Conservation (phyloP, 495 filamentous ascomycete genomes). For the Rostrohypoxylon terebratum region DNA sequence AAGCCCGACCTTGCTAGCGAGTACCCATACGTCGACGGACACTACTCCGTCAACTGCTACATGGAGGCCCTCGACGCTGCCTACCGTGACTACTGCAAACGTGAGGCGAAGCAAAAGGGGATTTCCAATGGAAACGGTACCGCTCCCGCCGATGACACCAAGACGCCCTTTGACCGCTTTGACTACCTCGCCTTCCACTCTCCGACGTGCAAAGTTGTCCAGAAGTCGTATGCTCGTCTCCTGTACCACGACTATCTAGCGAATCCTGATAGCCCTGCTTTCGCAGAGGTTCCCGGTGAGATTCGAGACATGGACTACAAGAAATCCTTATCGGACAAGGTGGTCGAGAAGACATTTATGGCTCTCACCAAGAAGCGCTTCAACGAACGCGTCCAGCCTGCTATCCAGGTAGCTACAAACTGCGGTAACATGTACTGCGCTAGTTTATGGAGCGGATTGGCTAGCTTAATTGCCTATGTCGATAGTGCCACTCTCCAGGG, state of each 20-base stretch:
- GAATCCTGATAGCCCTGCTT: conserved; percentile 79
- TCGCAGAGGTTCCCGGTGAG: conserved; percentile 88
- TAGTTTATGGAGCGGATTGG: conserved; percentile 89
- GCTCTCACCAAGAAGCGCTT: conserved; percentile 94
- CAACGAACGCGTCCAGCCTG: conserved; percentile 85
- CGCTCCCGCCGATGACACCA: conserved; percentile 60
- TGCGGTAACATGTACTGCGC: conserved; percentile 99
- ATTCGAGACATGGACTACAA: conserved; percentile 86
- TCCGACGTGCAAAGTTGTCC: conserved; percentile 96
- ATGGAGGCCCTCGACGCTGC: conserved; percentile 93
- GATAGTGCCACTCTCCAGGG: conserved; percentile 74
- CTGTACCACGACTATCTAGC: conserved; percentile 96
- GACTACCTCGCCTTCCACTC: conserved; percentile 97
- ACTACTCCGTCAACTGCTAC: conserved; percentile 96
- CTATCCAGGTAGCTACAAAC: conserved; percentile 87
- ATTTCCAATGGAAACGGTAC: conserved; percentile 68
- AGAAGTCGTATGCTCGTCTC: conserved; percentile 94
- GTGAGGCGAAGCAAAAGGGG: conserved; percentile 74
- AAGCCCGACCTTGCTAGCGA: conserved; percentile 98
- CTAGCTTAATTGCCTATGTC: conserved; percentile 79
- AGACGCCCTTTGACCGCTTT: conserved; percentile 88
- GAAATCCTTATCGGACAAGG: conserved; percentile 89
- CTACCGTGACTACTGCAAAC: conserved; percentile 93
- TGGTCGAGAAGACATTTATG: conserved; percentile 98
- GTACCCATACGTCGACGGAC: conserved; percentile 96